Evolutionary conservation across 140 eudicot species (phyloP).

Genomic region (Ambrosia hybrid): DNA sequence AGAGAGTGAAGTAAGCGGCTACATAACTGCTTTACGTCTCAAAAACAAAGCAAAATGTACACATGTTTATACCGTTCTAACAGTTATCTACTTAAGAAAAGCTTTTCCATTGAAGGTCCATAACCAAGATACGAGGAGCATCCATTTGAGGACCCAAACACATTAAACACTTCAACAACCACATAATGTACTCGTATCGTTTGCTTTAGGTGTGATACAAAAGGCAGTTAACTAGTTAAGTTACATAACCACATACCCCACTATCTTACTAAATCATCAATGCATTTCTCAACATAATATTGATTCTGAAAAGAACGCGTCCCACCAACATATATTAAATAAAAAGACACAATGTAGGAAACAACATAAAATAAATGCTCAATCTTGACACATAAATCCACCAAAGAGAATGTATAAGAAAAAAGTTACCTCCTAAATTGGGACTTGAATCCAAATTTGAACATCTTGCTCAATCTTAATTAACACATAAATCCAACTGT

Average conservation of each 20-base stretch:
- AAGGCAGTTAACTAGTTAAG: no score
- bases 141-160: no score
- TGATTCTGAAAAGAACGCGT: background rate
- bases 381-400: slow-evolving; percentile 6
- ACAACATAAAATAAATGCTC: background rate
- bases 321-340: background rate
- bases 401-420: background rate
- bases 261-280: no score
- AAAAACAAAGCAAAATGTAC: no score
- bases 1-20: no score
- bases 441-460: slow-evolving; percentile 26
- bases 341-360: background rate
- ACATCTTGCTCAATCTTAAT: slow-evolving; percentile 19
- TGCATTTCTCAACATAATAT: background rate
- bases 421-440: slow-evolving; percentile 31
- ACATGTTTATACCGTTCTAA: background rate
- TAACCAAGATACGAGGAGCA: no score
- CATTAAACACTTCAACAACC: no score
- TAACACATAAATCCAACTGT: slow-evolving; percentile 25
- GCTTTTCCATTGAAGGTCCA: background rate
- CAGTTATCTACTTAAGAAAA: background rate
- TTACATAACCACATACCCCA: no score
- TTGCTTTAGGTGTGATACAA: no score
- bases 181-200: no score
- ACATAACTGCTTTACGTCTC: no score